These are phyloP conservation scores for Chrysosporium queenslandicum DNA, from an alignment of 2,329 filamentous ascomycete species.

Conservation along the genomic window DNA sequence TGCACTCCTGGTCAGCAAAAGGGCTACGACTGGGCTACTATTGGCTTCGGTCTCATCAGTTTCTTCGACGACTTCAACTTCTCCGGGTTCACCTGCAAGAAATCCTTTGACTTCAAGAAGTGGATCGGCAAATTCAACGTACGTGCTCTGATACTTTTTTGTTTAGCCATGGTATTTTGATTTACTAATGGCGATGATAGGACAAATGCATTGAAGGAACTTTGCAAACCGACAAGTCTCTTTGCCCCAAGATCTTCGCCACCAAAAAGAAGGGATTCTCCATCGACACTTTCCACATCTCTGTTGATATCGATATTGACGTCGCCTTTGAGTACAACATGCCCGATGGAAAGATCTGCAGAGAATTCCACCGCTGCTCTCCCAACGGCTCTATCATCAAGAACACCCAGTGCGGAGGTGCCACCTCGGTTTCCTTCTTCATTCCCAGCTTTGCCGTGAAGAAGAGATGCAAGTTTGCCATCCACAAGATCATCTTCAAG, in stretches of 20 bases:
- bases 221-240: constrained; percentile 31
- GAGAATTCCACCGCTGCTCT: constrained; percentile 61
- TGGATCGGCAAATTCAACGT: constrained; percentile 18
- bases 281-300: constrained; percentile 62
- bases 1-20: constrained; percentile 59
- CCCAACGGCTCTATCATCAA: constrained; percentile 57
- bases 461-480: constrained; percentile 59
- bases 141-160: constrained; percentile 10
- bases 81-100: constrained; percentile 65
- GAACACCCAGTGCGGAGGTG: constrained; percentile 89
- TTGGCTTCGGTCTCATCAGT: constrained; percentile 52
- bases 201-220: constrained; percentile 54
- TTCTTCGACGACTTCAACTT: constrained; percentile 65
- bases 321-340: constrained; percentile 81
- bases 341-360: constrained; percentile 72
- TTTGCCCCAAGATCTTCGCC: constrained; percentile 51
- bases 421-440: constrained; percentile 64
- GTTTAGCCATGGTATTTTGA: constrained; percentile 21
- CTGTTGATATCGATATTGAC: constrained; percentile 63
- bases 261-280: constrained; percentile 56
- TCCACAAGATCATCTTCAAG: constrained; percentile 67
- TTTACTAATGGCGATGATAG: constrained; percentile 39
- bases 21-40: constrained; percentile 63
- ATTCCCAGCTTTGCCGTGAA: constrained; percentile 45
- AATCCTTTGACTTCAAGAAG: constrained; percentile 37